Percentiles rank a stretch among this genome's conserved stretches.
phyloP scores from a whole-genome alignment of 2,329 filamentous ascomycete genomes.

The Amesomyces nigricolor region DNA sequence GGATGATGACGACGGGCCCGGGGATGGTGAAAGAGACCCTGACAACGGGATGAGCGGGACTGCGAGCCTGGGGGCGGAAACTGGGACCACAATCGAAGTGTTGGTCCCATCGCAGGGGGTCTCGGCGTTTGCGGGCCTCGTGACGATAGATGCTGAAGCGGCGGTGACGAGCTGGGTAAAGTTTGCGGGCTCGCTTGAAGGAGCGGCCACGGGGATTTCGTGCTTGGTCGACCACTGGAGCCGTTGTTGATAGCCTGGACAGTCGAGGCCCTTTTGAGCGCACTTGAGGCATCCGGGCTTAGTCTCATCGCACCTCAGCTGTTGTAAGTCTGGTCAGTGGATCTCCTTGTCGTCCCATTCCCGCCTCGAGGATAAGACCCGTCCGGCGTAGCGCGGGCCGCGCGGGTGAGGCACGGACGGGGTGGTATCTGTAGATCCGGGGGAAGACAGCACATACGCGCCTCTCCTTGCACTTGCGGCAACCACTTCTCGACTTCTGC shows the following conservation, averaged over 20 bases:
- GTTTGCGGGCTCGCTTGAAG: slow-evolving; percentile 23
- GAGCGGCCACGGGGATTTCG: slow-evolving; percentile 20
- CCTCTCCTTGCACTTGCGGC: slow-evolving; percentile 27
- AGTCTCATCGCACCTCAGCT: slow-evolving; percentile 29
- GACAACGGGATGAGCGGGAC: slow-evolving; percentile 2
- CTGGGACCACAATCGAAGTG: background rate
- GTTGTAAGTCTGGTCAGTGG: slow-evolving; percentile 10
- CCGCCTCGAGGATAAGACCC: background rate
- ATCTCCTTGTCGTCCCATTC: background rate
- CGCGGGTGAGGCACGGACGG: background rate
- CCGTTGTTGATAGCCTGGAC: slow-evolving; percentile 28
- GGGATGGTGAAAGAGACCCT: slow-evolving; percentile 5
- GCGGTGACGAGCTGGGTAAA: slow-evolving; percentile 27
- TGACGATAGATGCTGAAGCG: slow-evolving; percentile 26
- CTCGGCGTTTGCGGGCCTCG: background rate
- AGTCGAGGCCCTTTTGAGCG: slow-evolving; percentile 25
- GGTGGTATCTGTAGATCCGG: no score
- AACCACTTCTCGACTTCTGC: slow-evolving; percentile 28
- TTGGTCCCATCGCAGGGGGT: background rate
- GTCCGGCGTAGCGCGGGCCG: background rate
- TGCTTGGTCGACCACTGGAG: slow-evolving; percentile 30
- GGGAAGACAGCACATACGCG: slow-evolving; percentile 21
- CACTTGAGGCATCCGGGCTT: slow-evolving; percentile 28
- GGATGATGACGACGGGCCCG: slow-evolving; percentile 7
- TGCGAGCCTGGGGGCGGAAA: background rate